A percentile compares a stretch with the other conserved stretches of the same genome.
These are phyloP conservation scores for Raphanus hybrid DNA, from an alignment of 441 rosid genomes.

Conservation along the genomic window DNA sequence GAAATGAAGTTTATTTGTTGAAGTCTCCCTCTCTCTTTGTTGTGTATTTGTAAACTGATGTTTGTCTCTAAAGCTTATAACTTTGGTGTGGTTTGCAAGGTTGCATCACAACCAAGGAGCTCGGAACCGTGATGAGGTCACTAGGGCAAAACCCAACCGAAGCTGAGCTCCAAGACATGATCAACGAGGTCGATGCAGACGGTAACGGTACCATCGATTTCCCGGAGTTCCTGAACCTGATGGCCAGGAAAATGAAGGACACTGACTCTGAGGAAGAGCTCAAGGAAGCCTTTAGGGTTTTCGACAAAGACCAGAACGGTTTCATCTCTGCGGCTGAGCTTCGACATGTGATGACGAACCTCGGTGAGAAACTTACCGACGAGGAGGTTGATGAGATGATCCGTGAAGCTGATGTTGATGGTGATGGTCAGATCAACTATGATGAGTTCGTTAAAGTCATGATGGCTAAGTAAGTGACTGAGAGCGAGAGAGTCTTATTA, in stretches of 20 bases:
- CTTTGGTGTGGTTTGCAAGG: constrained; percentile 33
- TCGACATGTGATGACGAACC: constrained; percentile 57
- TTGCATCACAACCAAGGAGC: constrained; percentile 59
- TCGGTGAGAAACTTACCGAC: constrained; percentile 53
- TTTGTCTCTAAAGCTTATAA: constrained; percentile 3
- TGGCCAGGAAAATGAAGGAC: constrained; percentile 59
- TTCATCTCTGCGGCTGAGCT: constrained; percentile 60
- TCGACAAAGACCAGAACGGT: constrained; percentile 56
- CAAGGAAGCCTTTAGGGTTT: constrained; percentile 55
- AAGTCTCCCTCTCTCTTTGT: too few relatives aligned
- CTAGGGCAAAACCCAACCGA: constrained; percentile 59
- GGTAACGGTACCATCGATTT: constrained; percentile 56
- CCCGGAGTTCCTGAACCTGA: constrained; percentile 56
- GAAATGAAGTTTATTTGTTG: too few relatives aligned
- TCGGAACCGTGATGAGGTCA: constrained; percentile 57
- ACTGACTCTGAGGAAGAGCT: constrained; percentile 59
- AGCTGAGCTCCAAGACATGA: constrained; percentile 60
- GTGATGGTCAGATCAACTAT: constrained; percentile 57
- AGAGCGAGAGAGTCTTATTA: constrained; percentile 28
- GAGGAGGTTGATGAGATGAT: constrained; percentile 61
- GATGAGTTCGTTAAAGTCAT: constrained; percentile 55
- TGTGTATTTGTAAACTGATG: too few relatives aligned
- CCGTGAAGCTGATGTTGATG: constrained; percentile 55
- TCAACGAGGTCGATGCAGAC: constrained; percentile 56
- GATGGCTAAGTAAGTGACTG: constrained; percentile 48